Conservation (phyloP, 176 grass and related monocot species). For the Alloteropsis semialata region DNA sequence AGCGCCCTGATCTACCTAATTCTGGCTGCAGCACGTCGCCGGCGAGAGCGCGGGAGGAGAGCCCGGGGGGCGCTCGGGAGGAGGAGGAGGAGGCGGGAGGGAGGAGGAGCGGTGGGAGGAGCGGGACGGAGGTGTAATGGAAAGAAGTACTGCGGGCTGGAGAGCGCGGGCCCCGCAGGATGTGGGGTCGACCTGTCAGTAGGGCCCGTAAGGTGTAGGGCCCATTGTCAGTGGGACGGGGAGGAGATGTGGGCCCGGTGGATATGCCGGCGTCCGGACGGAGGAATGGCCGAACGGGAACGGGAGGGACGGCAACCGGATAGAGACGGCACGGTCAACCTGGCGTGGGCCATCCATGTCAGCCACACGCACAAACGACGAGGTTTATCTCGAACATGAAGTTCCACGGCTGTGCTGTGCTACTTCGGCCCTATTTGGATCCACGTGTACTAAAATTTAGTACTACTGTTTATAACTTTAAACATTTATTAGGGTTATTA, state of each 20-base stretch:
- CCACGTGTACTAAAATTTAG: no score
- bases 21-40: constrained; percentile 28
- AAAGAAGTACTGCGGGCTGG: constrained; percentile 5
- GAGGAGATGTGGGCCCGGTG: neutral
- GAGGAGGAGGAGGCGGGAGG: neutral
- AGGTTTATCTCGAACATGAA: neutral
- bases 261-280: neutral
- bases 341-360: neutral
- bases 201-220: neutral
- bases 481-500: no score
- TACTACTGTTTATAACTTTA: no score
- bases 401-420: neutral
- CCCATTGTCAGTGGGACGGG: neutral
- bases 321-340: neutral
- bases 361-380: neutral
- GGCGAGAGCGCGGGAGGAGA: neutral
- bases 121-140: neutral
- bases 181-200: neutral
- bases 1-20: constrained; percentile 23
- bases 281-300: neutral
- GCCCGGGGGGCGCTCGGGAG: neutral
- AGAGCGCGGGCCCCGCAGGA: neutral
- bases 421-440: no score
- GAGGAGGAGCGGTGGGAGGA: neutral
- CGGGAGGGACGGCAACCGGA: neutral